Evolutionary conservation across 2,329 filamentous ascomycete genomes (phyloP), one percentile per base, ranked within the genome.

Genomic region (Paecilomyces sp.): DNA sequence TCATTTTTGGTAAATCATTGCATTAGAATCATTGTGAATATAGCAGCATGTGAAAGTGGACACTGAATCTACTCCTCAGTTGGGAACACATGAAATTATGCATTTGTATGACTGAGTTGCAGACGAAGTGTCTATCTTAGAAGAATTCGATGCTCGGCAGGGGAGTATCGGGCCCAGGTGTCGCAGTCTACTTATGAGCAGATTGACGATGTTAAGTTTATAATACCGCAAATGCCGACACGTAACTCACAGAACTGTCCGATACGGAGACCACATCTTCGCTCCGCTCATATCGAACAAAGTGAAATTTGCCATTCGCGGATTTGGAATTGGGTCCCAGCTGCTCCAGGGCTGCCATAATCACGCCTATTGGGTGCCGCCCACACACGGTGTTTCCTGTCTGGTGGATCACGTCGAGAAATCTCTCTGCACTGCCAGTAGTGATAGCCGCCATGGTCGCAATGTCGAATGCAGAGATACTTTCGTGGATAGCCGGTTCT

Each of bases 321-420:
- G 73, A 70, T 9, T 72, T 71, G 28, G 68, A 66, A 57, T 79
- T 75, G 24, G 73, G 70, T 1, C 76, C 73, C 33, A 90, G 70
- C 55, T 81, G 77, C 76, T 97, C 92, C 61, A 97, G 75, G 0
- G 89, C 92, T 0, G 92, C 91, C 91, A 99, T 92, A 41, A 89
- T 84, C 3, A 97, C 88, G 0, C 94, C 92, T 67, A 99, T 97
- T 0, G 94, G 94, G 77, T 99, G 94, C 55, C 93, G 82, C 3
- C 94, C 94, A 70, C 94, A 99, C 0, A 99, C 91, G 0, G 94
- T 97, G 68, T 99, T 99, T 13, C 85, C 85, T 0, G 93, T 97
- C 36, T 84, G 77, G 57, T 80, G 75, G 22, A 99, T 74, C 50
- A 85, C 87, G 2, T 84, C 79, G 15, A 90, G 79, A 72, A 97